A percentile compares a stretch with the other conserved stretches of the same genome.
phyloP scores from a whole-genome alignment of 2,329 filamentous ascomycete species.

The Thielaviopsis musarum region DNA sequence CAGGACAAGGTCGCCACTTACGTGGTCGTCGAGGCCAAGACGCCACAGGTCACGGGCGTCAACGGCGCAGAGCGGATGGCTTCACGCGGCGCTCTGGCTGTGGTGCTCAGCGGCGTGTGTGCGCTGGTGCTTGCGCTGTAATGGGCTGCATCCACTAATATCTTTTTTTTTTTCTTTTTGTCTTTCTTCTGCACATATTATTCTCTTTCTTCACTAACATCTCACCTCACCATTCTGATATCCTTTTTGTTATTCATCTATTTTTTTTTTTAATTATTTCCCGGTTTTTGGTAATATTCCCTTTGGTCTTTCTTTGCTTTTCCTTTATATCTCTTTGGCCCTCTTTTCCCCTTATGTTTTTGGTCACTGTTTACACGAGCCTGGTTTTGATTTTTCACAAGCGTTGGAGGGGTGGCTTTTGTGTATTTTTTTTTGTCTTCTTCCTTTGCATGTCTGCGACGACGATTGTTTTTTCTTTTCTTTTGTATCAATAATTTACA shows the following conservation, averaged over 20 bases:
- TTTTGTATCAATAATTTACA: neutral
- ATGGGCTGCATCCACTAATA: neutral
- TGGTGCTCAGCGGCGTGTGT: neutral
- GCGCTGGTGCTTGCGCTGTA: neutral
- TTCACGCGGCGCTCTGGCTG: neutral
- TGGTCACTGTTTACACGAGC: neutral
- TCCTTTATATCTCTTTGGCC: neutral
- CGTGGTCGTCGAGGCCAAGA: slow-evolving; percentile 20
- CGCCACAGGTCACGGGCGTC: slow-evolving; percentile 15
- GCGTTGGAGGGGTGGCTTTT: neutral
- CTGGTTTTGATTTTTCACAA: neutral
- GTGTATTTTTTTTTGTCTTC: neutral
- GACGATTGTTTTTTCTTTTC: neutral
- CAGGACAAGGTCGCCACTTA: slow-evolving; percentile 20
- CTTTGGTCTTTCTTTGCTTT: neutral
- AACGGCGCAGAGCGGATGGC: slow-evolving; percentile 2
- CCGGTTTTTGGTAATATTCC: neutral
- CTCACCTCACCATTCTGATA: neutral
- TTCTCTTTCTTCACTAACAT: neutral
- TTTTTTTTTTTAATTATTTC: neutral
- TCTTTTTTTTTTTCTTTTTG: neutral
- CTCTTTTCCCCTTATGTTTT: neutral
- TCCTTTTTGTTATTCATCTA: neutral
- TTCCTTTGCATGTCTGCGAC: neutral
- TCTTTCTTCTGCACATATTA: neutral